A percentile compares a stretch with the other conserved stretches of the same genome.
These are phyloP conservation scores for Podospora anserina DNA, from an alignment of 495 filamentous ascomycete genomes.

Conservation along the genomic window DNA sequence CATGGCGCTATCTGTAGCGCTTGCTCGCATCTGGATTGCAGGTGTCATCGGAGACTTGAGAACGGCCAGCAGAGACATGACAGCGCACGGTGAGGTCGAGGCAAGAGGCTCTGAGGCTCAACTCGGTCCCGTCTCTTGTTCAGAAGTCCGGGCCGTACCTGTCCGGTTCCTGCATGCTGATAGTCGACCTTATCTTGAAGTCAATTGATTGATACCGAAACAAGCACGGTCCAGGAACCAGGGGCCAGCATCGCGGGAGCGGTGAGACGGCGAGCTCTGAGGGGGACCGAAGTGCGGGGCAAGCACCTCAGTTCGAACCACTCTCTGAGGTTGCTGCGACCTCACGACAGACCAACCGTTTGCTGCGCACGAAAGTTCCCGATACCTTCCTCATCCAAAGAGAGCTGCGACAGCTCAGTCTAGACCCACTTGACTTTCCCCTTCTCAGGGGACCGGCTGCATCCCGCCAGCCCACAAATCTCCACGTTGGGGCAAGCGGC, in stretches of 20 bases:
- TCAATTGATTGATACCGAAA: not conserved
- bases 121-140: not conserved
- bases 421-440: slow-evolving; percentile 2
- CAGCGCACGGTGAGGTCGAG: not conserved
- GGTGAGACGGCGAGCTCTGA: not conserved
- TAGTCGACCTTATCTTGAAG: not conserved
- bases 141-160: not conserved
- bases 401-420: not conserved
- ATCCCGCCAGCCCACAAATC: slow-evolving; percentile 11
- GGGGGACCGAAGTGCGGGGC: slow-evolving; percentile 1
- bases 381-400: not conserved
- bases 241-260: not conserved
- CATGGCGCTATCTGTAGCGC: not conserved
- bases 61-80: not conserved
- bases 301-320: not conserved
- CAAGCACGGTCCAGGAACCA: slow-evolving; percentile 3
- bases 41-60: not conserved
- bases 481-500: slow-evolving; percentile 8
- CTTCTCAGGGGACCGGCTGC: slow-evolving; percentile 3
- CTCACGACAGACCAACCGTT: not conserved
- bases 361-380: not conserved
- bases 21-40: not conserved
- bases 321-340: not conserved
- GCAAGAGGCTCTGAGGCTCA: not conserved
- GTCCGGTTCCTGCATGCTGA: not conserved